Conservation (phyloP, 1,284 basidiomycete species). For the Boletus semigastroideus region DNA sequence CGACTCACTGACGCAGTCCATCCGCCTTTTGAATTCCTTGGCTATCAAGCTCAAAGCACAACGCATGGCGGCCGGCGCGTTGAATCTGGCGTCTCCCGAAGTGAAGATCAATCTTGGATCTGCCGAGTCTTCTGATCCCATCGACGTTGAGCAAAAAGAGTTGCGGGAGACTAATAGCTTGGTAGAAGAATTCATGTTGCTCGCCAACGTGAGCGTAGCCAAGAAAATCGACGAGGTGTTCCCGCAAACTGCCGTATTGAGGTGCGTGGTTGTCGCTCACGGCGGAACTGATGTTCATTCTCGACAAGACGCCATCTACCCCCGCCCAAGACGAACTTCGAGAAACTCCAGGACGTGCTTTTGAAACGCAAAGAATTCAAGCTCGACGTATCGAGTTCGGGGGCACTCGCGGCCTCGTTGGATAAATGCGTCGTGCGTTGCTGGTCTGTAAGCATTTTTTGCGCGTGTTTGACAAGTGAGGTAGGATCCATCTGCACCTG, state of each 20-base stretch:
- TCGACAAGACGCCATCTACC: constrained; percentile 83
- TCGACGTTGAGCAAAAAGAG: constrained; percentile 98
- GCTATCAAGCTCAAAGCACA: constrained; percentile 85
- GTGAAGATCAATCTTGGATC: constrained; percentile 96
- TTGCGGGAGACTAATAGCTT: constrained; percentile 92
- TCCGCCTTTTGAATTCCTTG: constrained; percentile 87
- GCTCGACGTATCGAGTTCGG: constrained; percentile 92
- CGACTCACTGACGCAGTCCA: constrained; percentile 86
- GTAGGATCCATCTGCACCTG: constrained; percentile 76
- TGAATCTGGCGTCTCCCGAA: constrained; percentile 97
- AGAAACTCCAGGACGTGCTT: constrained; percentile 93
- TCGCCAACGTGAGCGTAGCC: constrained; percentile 96
- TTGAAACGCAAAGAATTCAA: constrained; percentile 81
- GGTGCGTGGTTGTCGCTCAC: constrained; percentile 43
- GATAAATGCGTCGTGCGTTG: constrained; percentile 83
- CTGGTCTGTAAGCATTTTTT: neutral
- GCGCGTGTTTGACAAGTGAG: neutral
- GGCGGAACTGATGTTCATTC: neutral
- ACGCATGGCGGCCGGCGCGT: constrained; percentile 91
- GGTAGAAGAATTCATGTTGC: constrained; percentile 99
- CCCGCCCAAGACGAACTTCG: constrained; percentile 93
- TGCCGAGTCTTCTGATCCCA: constrained; percentile 90
- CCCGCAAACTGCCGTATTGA: constrained; percentile 92
- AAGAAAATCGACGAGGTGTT: constrained; percentile 91
- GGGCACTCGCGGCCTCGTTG: constrained; percentile 86